Conservation (phyloP, 2,329 filamentous ascomycete species). For the Sclerotinia borealis region DNA sequence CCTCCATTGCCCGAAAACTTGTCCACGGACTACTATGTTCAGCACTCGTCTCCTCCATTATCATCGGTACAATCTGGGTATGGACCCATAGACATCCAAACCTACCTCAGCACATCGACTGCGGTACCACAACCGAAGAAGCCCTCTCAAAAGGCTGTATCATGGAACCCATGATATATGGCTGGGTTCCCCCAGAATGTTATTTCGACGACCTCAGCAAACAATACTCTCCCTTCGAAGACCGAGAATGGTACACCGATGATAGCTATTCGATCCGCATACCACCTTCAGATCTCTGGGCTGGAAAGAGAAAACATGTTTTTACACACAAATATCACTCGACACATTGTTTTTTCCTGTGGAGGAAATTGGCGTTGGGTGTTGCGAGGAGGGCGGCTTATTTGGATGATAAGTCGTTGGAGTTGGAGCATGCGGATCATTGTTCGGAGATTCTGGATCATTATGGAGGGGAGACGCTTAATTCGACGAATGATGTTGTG, state of each 20-base stretch:
- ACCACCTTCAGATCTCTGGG: not conserved
- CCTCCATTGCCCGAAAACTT: not conserved
- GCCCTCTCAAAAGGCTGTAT: not conserved
- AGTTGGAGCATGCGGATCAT: constrained; percentile 6
- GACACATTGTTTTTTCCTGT: not conserved
- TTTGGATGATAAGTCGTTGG: not conserved
- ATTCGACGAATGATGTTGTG: constrained; percentile 1
- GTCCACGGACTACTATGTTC: not conserved
- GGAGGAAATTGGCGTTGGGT: not conserved
- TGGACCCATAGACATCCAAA: not conserved
- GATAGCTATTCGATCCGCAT: not conserved
- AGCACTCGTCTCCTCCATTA: not conserved
- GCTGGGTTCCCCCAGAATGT: not conserved
- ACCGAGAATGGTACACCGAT: not conserved
- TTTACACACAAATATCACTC: constrained; percentile 3
- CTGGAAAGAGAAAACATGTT: not conserved
- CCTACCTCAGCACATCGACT: not conserved
- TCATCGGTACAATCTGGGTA: not conserved
- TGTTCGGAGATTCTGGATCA: constrained; percentile 1
- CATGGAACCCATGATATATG: not conserved
- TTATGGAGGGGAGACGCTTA: not conserved
- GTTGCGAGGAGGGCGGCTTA: not conserved
- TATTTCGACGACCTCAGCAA: not conserved
- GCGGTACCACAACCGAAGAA: not conserved
- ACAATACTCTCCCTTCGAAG: constrained; percentile 1